Conservation (phyloP, 208 protist species). For the Strigomonas galati region DNA sequence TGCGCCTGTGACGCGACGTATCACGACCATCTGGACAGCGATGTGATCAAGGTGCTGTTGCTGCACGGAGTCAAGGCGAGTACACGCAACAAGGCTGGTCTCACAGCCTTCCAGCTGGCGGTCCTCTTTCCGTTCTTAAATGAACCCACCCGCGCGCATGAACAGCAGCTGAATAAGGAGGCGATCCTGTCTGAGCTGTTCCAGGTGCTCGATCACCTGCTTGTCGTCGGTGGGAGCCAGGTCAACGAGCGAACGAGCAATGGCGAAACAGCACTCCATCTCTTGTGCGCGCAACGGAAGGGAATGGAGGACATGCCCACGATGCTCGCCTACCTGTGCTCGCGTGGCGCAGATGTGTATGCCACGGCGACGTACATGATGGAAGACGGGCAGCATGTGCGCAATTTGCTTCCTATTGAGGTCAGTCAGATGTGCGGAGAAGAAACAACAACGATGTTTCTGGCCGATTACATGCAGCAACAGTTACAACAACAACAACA, state of each 20-base stretch:
- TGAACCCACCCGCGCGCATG: too few relatives aligned
- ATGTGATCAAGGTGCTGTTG: constrained; percentile 31
- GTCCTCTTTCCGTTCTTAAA: constrained; percentile 17
- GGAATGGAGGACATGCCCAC: not conserved
- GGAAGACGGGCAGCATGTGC: not conserved
- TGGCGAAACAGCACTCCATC: constrained; percentile 36
- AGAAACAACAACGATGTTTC: not conserved
- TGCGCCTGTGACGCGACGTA: constrained; percentile 27
- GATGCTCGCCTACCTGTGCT: constrained; percentile 1
- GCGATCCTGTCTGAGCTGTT: not conserved
- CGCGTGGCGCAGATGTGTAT: not conserved
- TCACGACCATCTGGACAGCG: constrained; percentile 8
- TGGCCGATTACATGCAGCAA: not conserved
- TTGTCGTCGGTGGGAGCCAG: constrained; percentile 20
- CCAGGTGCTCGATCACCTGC: constrained; percentile 34
- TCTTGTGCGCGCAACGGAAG: constrained; percentile 19
- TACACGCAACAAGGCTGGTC: constrained; percentile 24
- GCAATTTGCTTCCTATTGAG: not conserved
- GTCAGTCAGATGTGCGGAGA: not conserved
- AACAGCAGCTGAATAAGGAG: not conserved
- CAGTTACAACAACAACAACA: not conserved
- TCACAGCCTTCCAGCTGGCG: constrained; percentile 43
- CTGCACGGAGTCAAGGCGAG: constrained; percentile 6
- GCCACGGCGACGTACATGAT: constrained; percentile 1
- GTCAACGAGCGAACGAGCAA: constrained; percentile 36